Evolutionary conservation across 768 basidiomycete genomes (phyloP).

Genomic region (Tremella yokohamensis): DNA sequence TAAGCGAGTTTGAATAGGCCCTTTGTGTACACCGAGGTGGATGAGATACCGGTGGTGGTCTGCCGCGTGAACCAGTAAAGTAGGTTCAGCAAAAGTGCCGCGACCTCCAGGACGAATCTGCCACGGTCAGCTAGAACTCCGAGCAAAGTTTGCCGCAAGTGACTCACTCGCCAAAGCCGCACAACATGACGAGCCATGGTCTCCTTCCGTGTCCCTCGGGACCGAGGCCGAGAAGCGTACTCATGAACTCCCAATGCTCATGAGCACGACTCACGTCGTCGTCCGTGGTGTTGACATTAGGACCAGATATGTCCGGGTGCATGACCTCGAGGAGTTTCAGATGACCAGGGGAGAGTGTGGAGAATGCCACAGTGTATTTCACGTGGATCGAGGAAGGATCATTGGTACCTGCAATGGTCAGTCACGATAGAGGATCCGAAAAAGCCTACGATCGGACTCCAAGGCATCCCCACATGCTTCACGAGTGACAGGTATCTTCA

Average conservation of each 20-base stretch:
- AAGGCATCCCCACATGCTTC: constrained; percentile 12
- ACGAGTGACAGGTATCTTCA: constrained; percentile 19
- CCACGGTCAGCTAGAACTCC: no score
- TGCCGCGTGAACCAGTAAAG: constrained; percentile 30
- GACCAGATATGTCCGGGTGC: not conserved
- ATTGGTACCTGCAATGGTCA: constrained; percentile 2
- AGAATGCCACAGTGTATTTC: constrained; percentile 18
- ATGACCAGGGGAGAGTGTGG: constrained; percentile 18
- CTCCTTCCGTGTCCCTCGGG: not conserved
- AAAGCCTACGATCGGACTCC: not conserved
- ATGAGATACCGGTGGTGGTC: constrained; percentile 17
- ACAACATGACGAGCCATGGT: not conserved
- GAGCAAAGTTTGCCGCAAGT: no score
- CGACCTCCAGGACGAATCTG: no score
- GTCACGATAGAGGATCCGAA: not conserved
- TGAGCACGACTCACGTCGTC: constrained; percentile 8
- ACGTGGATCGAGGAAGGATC: constrained; percentile 18
- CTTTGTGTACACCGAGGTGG: not conserved
- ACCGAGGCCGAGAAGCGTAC: constrained; percentile 7
- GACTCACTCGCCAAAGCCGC: not conserved
- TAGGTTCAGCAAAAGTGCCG: not conserved
- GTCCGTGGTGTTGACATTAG: constrained; percentile 11
- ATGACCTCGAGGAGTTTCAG: constrained; percentile 12
- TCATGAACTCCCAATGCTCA: constrained; percentile 19
- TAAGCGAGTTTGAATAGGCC: not conserved